Percentiles rank a stretch among this genome's conserved stretches.
phyloP scores from a whole-genome alignment of 1,284 basidiomycete genomes.

The Apiotrichum sp. region DNA sequence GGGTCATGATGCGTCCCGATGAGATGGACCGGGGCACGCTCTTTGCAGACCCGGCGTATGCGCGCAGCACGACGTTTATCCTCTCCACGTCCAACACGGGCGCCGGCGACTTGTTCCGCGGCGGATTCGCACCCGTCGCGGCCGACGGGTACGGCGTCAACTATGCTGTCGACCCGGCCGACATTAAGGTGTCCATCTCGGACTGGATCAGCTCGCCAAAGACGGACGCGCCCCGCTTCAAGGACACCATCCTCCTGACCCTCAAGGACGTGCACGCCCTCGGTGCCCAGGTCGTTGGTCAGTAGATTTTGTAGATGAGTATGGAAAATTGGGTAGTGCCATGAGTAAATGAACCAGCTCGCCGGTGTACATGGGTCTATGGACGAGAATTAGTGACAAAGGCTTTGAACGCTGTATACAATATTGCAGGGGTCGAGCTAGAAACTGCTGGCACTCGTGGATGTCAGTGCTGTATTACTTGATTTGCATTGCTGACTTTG shows the following conservation, averaged over 20 bases:
- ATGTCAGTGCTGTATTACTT: too few species aligned
- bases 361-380: too few species aligned
- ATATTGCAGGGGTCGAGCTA: too few species aligned
- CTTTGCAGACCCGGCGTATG: constrained; percentile 10
- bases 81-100: constrained; percentile 15
- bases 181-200: constrained; percentile 10
- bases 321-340: too few species aligned
- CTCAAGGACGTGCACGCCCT: constrained; percentile 4
- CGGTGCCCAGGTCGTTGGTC: constrained; percentile 3
- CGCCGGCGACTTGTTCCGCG: constrained; percentile 12
- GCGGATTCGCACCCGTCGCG: constrained; percentile 10
- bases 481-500: too few species aligned
- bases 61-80: constrained; percentile 4
- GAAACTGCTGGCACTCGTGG: too few species aligned
- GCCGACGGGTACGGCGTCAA: constrained; percentile 11
- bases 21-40: constrained; percentile 1
- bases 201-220: constrained; percentile 5
- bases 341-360: too few species aligned
- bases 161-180: constrained; percentile 12
- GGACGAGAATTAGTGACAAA: too few species aligned
- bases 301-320: not conserved
- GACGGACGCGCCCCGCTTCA: constrained; percentile 6
- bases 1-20: constrained; percentile 7
- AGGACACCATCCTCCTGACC: constrained; percentile 5
- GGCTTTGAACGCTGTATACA: too few species aligned